Conservation (phyloP, 148 eudicot genomes). For the Cornus suecica region DNA sequence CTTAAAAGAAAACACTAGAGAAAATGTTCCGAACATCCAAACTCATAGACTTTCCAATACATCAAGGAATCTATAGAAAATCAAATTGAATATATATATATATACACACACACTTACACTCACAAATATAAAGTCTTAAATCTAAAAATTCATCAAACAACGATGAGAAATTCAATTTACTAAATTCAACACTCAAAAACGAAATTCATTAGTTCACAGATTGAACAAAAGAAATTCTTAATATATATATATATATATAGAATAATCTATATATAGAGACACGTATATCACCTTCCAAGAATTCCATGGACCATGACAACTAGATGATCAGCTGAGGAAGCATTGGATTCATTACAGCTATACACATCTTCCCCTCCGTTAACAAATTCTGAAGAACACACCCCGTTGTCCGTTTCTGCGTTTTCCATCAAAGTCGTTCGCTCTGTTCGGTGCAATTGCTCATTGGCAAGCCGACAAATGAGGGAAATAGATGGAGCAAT, state of each 20-base stretch:
- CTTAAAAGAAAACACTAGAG: background rate
- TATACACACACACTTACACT: no score
- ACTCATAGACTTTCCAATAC: background rate
- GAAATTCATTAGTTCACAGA: background rate
- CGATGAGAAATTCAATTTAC: background rate
- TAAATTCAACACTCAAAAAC: background rate
- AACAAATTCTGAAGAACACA: slow-evolving; percentile 55
- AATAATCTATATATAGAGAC: background rate
- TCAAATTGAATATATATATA: background rate
- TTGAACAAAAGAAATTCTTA: background rate
- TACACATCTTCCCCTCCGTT: slow-evolving; percentile 66
- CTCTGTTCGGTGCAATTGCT: background rate
- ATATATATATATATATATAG: background rate
- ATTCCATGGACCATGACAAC: slow-evolving; percentile 98
- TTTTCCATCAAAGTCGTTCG: background rate
- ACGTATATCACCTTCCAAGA: slow-evolving; percentile 64
- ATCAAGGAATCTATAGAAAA: background rate
- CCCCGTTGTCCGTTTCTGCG: slow-evolving; percentile 22
- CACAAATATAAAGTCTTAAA: no score
- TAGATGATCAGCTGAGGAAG: slow-evolving; percentile 72
- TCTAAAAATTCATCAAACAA: background rate
- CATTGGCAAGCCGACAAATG: background rate
- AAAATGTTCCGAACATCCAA: background rate
- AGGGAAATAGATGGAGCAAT: background rate
- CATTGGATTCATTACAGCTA: slow-evolving; percentile 45